Base-by-base conservation (phyloP, 352 stramenopile species). In the Pythium utonaiense region DNA sequence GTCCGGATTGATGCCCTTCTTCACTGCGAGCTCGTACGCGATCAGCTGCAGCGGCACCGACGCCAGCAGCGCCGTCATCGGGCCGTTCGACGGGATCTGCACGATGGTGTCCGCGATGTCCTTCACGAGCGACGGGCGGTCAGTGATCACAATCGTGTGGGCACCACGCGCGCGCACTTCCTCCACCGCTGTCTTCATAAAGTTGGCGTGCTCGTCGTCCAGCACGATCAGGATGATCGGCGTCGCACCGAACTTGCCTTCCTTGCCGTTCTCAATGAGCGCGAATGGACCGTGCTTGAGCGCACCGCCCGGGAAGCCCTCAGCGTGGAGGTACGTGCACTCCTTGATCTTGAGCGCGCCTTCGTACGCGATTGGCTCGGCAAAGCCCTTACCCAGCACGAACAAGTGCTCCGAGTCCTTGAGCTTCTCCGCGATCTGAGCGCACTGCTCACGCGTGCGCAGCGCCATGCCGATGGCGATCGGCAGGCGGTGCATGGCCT, bases 311-410 rank as follows among this genome's bases (percentile, higher is more conserved):
- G 94, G 92, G 78, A 99, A 99, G 27, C 97, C 97, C 65, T 99
- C 97, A 27, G 97, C 97, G 67, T 99, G 97, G 38, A 99, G 71
- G 67, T 99, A 99, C 56, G 93, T 98, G 75, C 98, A 98, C 81
- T 99, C 97, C 77, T 99, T 99, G 57, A 99, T 98, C 78, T 99
- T 99, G 19, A 99, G 74, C 19, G 97, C 96, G 34, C 97, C 97
- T 83, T 99, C 96, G 63, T 96, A 92, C 17, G 96, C 97, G 51
- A 98, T 97, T 6, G 96, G 94, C 68, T 98, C 91, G 48, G 80
- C 91, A 61, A 96, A 98, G 49, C 91, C 93, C 62, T 97, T 95
- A 25, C 96, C 96, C 10, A 99, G 71, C 42, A 99, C 87, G 71
- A 99, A 99, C 17, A 97, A 77, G 69, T 98, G 94, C 62, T 98